Evolutionary conservation across 352 stramenopile species (phyloP).

Genomic region (Pythium dissotocum): DNA sequence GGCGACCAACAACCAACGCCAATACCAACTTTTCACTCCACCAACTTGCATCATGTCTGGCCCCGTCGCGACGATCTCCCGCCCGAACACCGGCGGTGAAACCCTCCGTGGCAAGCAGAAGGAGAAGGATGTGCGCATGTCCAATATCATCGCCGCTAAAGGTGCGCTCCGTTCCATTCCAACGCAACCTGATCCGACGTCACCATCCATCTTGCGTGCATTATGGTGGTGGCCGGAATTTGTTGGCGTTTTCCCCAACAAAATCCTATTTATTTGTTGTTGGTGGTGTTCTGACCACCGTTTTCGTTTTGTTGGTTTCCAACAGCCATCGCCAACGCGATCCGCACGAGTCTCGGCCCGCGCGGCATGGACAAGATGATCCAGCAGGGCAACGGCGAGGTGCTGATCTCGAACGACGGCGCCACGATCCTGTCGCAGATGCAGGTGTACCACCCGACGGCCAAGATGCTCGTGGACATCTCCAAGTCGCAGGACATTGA

Average conservation of each 20-base stretch:
- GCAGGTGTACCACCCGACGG: conserved; percentile 98
- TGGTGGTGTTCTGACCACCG: neutral
- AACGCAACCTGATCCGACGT: neutral
- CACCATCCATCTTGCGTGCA: neutral
- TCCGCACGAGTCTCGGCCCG: conserved; percentile 97
- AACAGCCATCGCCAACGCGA: conserved; percentile 95
- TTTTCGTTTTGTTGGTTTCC: conserved; percentile 6
- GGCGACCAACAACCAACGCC: conserved; percentile 7
- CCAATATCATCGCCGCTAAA: conserved; percentile 98
- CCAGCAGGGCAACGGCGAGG: conserved; percentile 95
- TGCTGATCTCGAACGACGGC: conserved; percentile 99
- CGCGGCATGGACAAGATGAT: conserved; percentile 99
- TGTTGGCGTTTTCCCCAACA: neutral
- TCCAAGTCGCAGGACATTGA: conserved; percentile 99
- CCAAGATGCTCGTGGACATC: conserved; percentile 99
- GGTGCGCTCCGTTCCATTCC: conserved; percentile 42
- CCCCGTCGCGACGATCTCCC: conserved; percentile 58
- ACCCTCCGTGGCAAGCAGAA: conserved; percentile 91
- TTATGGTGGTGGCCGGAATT: neutral
- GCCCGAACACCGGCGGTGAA: conserved; percentile 54
- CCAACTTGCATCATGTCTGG: conserved; percentile 19
- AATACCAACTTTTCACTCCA: conserved; percentile 3
- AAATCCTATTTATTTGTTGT: neutral
- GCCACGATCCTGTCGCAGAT: conserved; percentile 99
- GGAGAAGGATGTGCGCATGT: conserved; percentile 98